Conservation (phyloP, 2,329 filamentous ascomycete genomes). For the Fusarium algeriense region DNA sequence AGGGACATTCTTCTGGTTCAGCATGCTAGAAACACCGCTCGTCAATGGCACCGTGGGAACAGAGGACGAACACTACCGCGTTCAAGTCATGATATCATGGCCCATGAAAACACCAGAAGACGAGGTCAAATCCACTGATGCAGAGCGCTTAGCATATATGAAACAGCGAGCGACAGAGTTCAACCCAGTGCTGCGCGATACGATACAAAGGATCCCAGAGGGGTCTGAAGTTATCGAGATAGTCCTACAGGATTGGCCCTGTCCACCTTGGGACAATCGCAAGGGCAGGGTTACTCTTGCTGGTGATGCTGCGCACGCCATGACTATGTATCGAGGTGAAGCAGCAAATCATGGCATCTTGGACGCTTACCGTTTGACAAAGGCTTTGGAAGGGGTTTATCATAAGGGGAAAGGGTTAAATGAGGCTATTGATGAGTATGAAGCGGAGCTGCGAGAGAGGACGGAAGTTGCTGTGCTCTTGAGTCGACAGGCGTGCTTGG, state of each 20-base stretch:
- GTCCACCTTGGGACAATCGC: constrained; percentile 1
- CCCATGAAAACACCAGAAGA: constrained; percentile 1
- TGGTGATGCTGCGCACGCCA: constrained; percentile 15
- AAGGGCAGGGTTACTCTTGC: neutral
- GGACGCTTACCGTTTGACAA: constrained; percentile 1
- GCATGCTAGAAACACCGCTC: neutral
- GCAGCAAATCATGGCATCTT: constrained; percentile 12
- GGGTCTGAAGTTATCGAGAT: constrained; percentile 10
- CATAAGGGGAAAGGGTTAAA: neutral
- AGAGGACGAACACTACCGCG: neutral
- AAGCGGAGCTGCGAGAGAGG: constrained; percentile 1
- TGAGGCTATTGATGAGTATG: neutral
- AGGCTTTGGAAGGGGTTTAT: neutral
- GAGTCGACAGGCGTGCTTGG: constrained; percentile 16
- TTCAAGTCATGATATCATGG: constrained; percentile 22
- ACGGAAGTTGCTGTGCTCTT: constrained; percentile 9
- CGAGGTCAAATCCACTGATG: constrained; percentile 3
- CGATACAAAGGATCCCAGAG: neutral
- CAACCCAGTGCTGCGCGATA: constrained; percentile 1
- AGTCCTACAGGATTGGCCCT: constrained; percentile 16
- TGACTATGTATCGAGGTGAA: constrained; percentile 21
- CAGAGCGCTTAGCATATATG: constrained; percentile 8
- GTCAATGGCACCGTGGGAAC: neutral
- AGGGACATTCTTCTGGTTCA: constrained; percentile 15
- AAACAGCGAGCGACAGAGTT: constrained; percentile 8